Percentiles rank a stretch among this genome's conserved stretches.
These are phyloP conservation scores for Naumovozyma dairenensis DNA, from an alignment of 805 yeast genomes.

Conservation along the genomic window DNA sequence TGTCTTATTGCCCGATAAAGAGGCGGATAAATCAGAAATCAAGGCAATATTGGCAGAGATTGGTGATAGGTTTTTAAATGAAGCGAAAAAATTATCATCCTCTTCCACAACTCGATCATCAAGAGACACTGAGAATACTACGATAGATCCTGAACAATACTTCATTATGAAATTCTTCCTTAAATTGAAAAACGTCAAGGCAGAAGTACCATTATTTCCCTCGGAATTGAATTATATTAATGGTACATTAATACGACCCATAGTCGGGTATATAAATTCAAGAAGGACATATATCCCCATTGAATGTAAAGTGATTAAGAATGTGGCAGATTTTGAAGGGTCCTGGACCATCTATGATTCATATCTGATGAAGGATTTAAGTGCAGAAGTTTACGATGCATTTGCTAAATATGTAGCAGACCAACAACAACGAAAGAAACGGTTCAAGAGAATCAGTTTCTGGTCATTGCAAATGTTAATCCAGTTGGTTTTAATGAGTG, in stretches of 20 bases:
- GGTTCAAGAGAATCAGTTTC: constrained; percentile 79
- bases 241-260: constrained; percentile 85
- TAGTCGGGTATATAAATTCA: constrained; percentile 90
- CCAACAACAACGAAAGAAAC: constrained; percentile 61
- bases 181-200: constrained; percentile 75
- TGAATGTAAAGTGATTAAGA: constrained; percentile 70
- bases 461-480: constrained; percentile 84
- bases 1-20: constrained; percentile 64
- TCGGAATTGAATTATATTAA: constrained; percentile 86
- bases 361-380: constrained; percentile 79
- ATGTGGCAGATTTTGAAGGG: constrained; percentile 78
- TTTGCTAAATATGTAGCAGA: constrained; percentile 83
- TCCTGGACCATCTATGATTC: constrained; percentile 95
- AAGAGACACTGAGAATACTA: constrained; percentile 13
- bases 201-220: constrained; percentile 78
- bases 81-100: constrained; percentile 34
- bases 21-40: constrained; percentile 36
- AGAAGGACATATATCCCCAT: constrained; percentile 84
- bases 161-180: constrained; percentile 74
- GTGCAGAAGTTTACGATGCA: constrained; percentile 82
- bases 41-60: constrained; percentile 42
- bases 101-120: not conserved
- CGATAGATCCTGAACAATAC: constrained; percentile 35
- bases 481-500: constrained; percentile 72
- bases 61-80: constrained; percentile 38